These are phyloP conservation scores for Spizellomyces punctatus DNA, from an alignment of 192 early-diverging fungal genomes.

Conservation along the genomic window DNA sequence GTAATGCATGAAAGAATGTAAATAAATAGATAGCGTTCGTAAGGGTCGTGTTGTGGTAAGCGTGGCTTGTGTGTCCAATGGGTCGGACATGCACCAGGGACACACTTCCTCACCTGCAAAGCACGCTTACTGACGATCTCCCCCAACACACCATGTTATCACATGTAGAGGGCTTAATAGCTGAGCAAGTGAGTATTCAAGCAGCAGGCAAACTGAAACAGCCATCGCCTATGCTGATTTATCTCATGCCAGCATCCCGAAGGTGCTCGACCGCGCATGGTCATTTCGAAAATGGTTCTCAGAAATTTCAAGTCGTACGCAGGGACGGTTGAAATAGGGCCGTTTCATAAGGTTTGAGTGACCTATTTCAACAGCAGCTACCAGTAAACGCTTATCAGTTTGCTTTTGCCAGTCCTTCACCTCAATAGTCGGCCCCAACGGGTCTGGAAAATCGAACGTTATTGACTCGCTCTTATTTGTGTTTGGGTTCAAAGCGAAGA, in stretches of 20 bases:
- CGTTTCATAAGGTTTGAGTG: slow-evolving; percentile 86
- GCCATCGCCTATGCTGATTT: no score
- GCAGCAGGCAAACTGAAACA: no score
- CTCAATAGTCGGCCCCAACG: slow-evolving; percentile 93
- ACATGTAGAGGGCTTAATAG: no score
- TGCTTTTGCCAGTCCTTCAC: slow-evolving; percentile 62
- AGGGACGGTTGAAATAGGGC: slow-evolving; percentile 88
- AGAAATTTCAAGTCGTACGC: slow-evolving; percentile 97
- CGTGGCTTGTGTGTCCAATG: no score
- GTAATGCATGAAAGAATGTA: no score
- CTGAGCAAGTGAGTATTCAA: no score
- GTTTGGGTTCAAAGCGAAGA: slow-evolving; percentile 96
- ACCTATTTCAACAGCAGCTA: background rate
- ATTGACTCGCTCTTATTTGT: slow-evolving; percentile 98
- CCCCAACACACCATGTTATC: no score
- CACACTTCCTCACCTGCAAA: no score
- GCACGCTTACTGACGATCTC: no score
- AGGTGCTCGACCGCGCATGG: slow-evolving; percentile 47
- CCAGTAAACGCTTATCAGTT: background rate
- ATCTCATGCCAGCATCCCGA: background rate
- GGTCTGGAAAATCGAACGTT: slow-evolving; percentile 98
- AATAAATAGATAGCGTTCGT: no score
- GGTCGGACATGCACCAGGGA: no score
- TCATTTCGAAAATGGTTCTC: slow-evolving; percentile 84
- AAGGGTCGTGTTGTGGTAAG: no score